A percentile compares a stretch with the other conserved stretches of the same genome.
phyloP scores from a whole-genome alignment of 2,329 filamentous ascomycete species.

The Colletotrichum paranaense region DNA sequence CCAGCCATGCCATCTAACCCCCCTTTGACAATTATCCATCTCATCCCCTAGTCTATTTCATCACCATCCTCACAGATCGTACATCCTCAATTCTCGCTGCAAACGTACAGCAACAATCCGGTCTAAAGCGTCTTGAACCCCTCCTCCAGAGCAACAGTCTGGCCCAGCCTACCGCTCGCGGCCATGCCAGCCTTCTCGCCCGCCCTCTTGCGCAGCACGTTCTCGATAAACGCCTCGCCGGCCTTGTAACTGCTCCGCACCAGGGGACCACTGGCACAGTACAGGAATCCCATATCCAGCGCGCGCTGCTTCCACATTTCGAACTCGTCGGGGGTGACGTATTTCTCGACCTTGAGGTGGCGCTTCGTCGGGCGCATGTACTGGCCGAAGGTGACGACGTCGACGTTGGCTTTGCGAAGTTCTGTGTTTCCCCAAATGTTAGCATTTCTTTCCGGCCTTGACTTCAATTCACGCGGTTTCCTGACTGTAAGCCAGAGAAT shows the following conservation, averaged over 20 bases:
- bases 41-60: background rate
- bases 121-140: constrained; percentile 32
- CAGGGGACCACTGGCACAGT: constrained; percentile 92
- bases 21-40: background rate
- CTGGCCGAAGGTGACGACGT: constrained; percentile 99
- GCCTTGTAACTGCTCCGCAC: constrained; percentile 98
- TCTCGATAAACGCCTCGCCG: constrained; percentile 98
- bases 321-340: constrained; percentile 91
- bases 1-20: constrained; percentile 16
- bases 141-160: constrained; percentile 53
- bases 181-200: constrained; percentile 50
- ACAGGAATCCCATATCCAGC: constrained; percentile 94
- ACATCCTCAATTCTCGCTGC: background rate
- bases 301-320: constrained; percentile 92
- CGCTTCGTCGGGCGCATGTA: constrained; percentile 99
- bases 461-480: no score
- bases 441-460: no score
- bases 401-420: constrained; percentile 82
- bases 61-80: constrained; percentile 5
- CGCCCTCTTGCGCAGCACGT: constrained; percentile 88
- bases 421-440: constrained; percentile 7
- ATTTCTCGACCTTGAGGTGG: constrained; percentile 96
- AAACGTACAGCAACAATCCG: no score
- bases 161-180: constrained; percentile 47
- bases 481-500: no score